phyloP scores from a whole-genome alignment of 2,329 filamentous ascomycete genomes.

The Aureobasidium lini region DNA sequence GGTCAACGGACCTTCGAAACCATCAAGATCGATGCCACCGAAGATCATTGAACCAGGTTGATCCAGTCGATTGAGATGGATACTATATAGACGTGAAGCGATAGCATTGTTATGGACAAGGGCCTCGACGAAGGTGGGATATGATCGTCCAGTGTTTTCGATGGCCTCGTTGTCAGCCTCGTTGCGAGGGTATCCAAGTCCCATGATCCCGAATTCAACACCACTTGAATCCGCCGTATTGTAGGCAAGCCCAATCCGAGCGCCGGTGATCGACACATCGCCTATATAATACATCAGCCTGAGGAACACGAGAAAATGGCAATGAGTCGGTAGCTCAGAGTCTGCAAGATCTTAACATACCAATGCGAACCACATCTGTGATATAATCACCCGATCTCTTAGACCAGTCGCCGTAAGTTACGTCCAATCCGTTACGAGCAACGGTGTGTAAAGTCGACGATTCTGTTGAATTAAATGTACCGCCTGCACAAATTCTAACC shows the following conservation, averaged over 20 bases:
- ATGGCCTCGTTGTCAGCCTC: conserved; percentile 19
- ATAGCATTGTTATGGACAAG: conserved; percentile 25
- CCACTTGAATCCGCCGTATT: conserved; percentile 19
- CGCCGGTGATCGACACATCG: conserved; percentile 21
- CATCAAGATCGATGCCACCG: conserved; percentile 27
- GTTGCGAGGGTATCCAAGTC: conserved; percentile 25
- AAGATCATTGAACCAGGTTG: conserved; percentile 27
- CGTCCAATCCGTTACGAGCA: conserved; percentile 23
- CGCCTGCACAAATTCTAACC: conserved; percentile 21
- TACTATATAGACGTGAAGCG: conserved; percentile 25
- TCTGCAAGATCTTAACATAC: not conserved
- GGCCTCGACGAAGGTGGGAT: conserved; percentile 28
- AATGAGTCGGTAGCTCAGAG: too few relatives aligned
- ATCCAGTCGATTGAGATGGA: conserved; percentile 26
- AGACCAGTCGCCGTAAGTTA: conserved; percentile 24
- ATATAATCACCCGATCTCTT: conserved; percentile 18
- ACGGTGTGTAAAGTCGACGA: conserved; percentile 23
- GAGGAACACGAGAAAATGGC: too few relatives aligned
- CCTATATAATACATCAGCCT: conserved; percentile 16
- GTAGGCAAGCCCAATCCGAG: conserved; percentile 26
- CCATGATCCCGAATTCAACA: conserved; percentile 26
- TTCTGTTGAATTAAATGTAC: conserved; percentile 22
- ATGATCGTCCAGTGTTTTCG: not conserved
- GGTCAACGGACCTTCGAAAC: conserved; percentile 24
- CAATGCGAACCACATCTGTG: conserved; percentile 20